These are phyloP conservation scores for Immersiporthe knoxdaviesiana DNA, from an alignment of 2,329 filamentous ascomycete genomes.

Conservation along the genomic window DNA sequence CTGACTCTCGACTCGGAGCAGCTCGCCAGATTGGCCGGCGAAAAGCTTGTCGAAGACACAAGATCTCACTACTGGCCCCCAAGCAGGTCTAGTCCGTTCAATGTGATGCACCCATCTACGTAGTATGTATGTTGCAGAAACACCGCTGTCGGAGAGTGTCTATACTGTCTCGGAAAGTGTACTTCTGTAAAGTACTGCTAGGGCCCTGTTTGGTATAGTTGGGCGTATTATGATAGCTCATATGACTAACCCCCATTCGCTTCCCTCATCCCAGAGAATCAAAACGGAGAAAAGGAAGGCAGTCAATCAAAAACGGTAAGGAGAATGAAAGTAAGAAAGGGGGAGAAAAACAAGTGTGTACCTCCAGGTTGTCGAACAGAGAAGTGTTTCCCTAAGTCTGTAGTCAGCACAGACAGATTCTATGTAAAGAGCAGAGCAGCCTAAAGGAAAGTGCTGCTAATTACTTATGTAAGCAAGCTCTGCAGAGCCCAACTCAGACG, in stretches of 20 bases:
- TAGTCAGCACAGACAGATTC: not conserved
- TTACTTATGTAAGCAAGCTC: constrained; percentile 9
- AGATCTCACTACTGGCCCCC: not conserved
- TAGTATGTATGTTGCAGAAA: constrained; percentile 4
- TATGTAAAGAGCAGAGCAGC: not conserved
- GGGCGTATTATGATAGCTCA: not conserved
- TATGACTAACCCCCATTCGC: not conserved
- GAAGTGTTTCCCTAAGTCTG: not conserved
- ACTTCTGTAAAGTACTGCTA: not conserved
- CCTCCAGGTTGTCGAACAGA: too few relatives aligned
- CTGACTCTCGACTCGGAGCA: constrained; percentile 26
- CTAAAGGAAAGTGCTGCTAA: too few relatives aligned
- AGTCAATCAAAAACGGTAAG: too few relatives aligned
- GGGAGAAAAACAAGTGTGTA: too few relatives aligned
- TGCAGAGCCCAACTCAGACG: not conserved
- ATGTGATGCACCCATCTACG: not conserved
- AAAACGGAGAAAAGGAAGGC: not conserved
- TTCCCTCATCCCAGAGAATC: not conserved
- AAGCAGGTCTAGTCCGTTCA: not conserved
- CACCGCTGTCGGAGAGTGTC: not conserved
- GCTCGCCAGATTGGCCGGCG: constrained; percentile 19
- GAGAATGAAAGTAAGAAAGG: too few relatives aligned
- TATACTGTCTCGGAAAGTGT: not conserved
- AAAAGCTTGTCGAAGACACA: not conserved
- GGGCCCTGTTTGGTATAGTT: not conserved